Evolutionary conservation across 2,329 filamentous ascomycete genomes (phyloP).

Genomic region (Fusarium virguliforme): DNA sequence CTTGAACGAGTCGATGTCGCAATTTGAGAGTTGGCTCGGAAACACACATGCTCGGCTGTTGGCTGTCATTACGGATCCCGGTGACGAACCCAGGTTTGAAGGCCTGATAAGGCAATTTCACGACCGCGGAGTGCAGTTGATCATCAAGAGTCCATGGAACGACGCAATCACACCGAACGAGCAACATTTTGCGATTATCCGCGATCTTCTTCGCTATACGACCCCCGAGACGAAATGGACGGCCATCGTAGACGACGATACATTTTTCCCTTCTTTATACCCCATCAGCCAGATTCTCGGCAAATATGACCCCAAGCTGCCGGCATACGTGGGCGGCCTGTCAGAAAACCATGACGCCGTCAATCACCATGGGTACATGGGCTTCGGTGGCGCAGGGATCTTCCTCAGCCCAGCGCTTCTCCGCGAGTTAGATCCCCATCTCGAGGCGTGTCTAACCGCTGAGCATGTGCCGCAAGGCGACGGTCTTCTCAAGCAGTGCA

Average conservation of each 20-base stretch:
- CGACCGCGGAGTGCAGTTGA: conserved; percentile 55
- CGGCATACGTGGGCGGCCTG: conserved; percentile 70
- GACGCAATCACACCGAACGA: conserved; percentile 62
- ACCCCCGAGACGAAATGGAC: conserved; percentile 68
- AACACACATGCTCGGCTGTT: conserved; percentile 68
- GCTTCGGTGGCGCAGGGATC: conserved; percentile 73
- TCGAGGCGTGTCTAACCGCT: conserved; percentile 63
- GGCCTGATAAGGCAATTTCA: conserved; percentile 50
- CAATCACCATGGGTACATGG: conserved; percentile 70
- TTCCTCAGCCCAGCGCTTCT: conserved; percentile 71
- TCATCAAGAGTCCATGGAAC: conserved; percentile 55
- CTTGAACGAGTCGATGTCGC: conserved; percentile 65
- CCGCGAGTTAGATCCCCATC: conserved; percentile 62
- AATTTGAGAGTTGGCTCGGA: conserved; percentile 71
- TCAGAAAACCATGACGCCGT: conserved; percentile 71
- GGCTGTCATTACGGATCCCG: conserved; percentile 65
- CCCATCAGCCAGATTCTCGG: conserved; percentile 65
- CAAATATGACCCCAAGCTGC: conserved; percentile 64
- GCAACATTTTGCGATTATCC: conserved; percentile 71
- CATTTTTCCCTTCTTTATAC: conserved; percentile 72
- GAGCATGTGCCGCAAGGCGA: conserved; percentile 63
- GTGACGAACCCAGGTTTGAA: conserved; percentile 51
- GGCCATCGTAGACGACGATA: conserved; percentile 74
- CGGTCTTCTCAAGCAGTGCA: conserved; percentile 70
- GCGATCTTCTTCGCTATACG: conserved; percentile 63